Percentiles rank a stretch among this genome's conserved stretches.
Conservation (phyloP, 345 rosid species). For the Moricandia arvensis region DNA sequence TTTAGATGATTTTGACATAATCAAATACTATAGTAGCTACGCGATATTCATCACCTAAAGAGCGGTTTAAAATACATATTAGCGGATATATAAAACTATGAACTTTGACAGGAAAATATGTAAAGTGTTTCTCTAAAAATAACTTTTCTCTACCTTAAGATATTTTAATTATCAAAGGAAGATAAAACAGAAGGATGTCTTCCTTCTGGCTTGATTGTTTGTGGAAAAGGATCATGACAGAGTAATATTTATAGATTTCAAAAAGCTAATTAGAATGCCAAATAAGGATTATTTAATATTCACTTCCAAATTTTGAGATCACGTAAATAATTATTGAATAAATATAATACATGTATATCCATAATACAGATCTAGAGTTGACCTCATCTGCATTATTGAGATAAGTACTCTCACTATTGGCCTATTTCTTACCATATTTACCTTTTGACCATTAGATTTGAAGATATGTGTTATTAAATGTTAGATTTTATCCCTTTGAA, state of each 20-base stretch:
- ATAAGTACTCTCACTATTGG: neutral
- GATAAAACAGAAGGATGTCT: neutral
- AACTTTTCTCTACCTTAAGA: constrained; percentile 20
- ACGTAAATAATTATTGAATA: neutral
- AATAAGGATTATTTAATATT: neutral
- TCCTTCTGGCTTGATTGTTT: constrained; percentile 4
- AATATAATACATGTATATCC: neutral
- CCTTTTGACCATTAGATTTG: neutral
- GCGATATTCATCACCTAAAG: neutral
- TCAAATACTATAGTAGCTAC: neutral
- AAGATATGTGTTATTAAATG: neutral
- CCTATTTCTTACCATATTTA: constrained; percentile 8
- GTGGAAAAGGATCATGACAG: neutral
- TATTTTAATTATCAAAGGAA: neutral
- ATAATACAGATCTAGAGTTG: neutral
- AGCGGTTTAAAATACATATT: neutral
- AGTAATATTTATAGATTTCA: neutral
- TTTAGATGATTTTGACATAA: constrained; percentile 1
- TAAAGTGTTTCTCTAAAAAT: neutral
- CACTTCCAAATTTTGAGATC: neutral
- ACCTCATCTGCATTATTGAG: neutral
- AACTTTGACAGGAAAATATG: constrained; percentile 1
- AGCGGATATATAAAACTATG: neutral
- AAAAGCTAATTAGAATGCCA: neutral
- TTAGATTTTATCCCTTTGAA: too few relatives aligned